Evolutionary conservation across 2,329 filamentous ascomycete genomes (phyloP).

Genomic region (Alternaria sp.): DNA sequence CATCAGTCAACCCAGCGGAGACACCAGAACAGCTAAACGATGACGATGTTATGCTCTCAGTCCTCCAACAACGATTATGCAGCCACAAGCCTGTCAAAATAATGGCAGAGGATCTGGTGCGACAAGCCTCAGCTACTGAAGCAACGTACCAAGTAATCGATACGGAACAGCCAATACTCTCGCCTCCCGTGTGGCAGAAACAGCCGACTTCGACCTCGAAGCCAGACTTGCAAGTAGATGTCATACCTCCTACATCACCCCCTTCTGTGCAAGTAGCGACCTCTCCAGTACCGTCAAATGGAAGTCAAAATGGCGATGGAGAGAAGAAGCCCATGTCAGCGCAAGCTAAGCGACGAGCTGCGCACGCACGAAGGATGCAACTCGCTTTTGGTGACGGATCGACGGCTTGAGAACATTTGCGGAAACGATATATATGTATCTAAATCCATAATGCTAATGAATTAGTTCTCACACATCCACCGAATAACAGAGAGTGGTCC

Average conservation of each 20-base stretch:
- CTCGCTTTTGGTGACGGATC: conserved; percentile 28
- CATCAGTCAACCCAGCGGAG: background rate
- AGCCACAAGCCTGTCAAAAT: conserved; percentile 8
- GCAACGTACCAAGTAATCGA: background rate
- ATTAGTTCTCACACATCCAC: fast-evolving
- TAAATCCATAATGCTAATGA: background rate
- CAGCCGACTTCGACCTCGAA: background rate
- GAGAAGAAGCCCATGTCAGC: conserved; percentile 27
- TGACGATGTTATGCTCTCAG: conserved; percentile 11
- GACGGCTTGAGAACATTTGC: background rate
- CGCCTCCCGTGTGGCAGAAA: background rate
- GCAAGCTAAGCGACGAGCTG: conserved; percentile 36
- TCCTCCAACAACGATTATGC: conserved; percentile 8
- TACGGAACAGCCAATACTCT: background rate
- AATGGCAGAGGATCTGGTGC: background rate
- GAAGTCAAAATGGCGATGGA: background rate
- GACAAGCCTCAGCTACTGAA: background rate
- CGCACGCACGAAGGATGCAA: conserved; percentile 39
- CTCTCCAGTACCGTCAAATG: background rate
- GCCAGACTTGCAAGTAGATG: background rate
- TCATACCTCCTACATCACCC: background rate
- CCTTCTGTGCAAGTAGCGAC: background rate
- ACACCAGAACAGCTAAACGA: background rate
- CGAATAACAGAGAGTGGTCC: background rate
- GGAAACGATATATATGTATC: background rate